Evolutionary conservation across 2,329 filamentous ascomycete species (phyloP), one percentile per base, ranked within the genome.

Genomic region (Fusarium nelsonii): DNA sequence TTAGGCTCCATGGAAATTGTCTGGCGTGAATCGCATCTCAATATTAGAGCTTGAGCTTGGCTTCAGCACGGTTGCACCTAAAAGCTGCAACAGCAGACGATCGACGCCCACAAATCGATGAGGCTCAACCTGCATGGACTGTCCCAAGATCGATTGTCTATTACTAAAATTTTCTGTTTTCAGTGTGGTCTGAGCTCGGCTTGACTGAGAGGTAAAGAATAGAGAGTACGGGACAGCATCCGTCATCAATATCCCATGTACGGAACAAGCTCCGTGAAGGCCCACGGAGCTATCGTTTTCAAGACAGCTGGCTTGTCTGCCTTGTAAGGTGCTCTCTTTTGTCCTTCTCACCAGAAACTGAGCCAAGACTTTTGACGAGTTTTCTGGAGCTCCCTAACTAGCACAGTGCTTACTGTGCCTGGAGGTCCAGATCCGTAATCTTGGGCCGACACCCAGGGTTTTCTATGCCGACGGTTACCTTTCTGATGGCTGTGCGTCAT

Each of bases 401-500:
- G 50, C 54, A 70, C 63, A 53, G 67, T 70, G 58, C 58, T 57
- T 50, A 52, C 43, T 36, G 49, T 51, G 15, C 43, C 50, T 45
- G 46, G 50, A 26, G 23, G 39, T 10, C 39, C 15, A 41, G 39
- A 37, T 30, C 43, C 41, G 41, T 52, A 50, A 28, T 51, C 52
- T 45, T 65, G 54, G 36, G 37, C 53, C 32, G 34, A 68, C 69
- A 30, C 63, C 62, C 50, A 63, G 49, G 39, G 37, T 63, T 43
- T 44, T 56, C 58, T 66, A 50, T 71, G 56, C 63, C 70, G 62
- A 64, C 39, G 52, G 53, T 58, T 53, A 71, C 65, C 70, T 64
- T 50, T 55, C 20, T 56, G 39, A 51, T 53, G 62, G 58, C 70
- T 63, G 57, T 72, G 70, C 56, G 52, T 71, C 70, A 73, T 73